These are phyloP conservation scores for Athelia psychrophila DNA, from an alignment of 1,284 basidiomycete genomes.

Conservation along the genomic window DNA sequence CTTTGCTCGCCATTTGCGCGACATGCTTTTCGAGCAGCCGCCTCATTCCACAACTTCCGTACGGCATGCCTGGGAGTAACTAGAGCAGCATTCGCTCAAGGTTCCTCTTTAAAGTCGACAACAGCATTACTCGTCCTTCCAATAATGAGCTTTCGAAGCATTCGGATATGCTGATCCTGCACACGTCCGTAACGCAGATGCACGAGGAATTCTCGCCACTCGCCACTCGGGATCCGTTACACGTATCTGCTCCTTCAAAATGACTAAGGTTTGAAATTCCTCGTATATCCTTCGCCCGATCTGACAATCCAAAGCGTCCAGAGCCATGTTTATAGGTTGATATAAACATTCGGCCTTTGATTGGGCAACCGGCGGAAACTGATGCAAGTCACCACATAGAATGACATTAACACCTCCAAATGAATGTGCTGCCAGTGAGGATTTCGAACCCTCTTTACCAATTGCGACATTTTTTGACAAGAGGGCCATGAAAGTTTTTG, in stretches of 20 bases:
- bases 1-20: slow-evolving; percentile 4
- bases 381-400: slow-evolving; percentile 36
- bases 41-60: slow-evolving; percentile 28
- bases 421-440: slow-evolving; percentile 6
- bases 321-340: slow-evolving; percentile 6
- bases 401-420: slow-evolving; percentile 38
- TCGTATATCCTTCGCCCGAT: slow-evolving; percentile 30
- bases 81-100: slow-evolving; percentile 26
- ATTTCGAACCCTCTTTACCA: slow-evolving; percentile 9
- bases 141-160: slow-evolving; percentile 24
- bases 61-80: slow-evolving; percentile 34
- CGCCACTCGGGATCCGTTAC: slow-evolving; percentile 31
- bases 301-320: slow-evolving; percentile 7
- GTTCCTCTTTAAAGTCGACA: slow-evolving; percentile 15
- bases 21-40: slow-evolving; percentile 7
- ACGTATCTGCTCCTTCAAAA: slow-evolving; percentile 31
- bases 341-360: slow-evolving; percentile 17
- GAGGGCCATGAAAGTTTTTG: slow-evolving; percentile 21
- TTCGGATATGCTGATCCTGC: slow-evolving; percentile 20
- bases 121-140: slow-evolving; percentile 1
- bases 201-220: slow-evolving; percentile 30
- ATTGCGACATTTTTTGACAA: slow-evolving; percentile 18
- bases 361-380: slow-evolving; percentile 34
- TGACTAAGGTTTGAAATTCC: slow-evolving; percentile 32
- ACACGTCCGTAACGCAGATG: slow-evolving; percentile 24